These are phyloP conservation scores for Rhytidhysteron rufulum DNA, from an alignment of 2,329 filamentous ascomycete species.

Conservation along the genomic window DNA sequence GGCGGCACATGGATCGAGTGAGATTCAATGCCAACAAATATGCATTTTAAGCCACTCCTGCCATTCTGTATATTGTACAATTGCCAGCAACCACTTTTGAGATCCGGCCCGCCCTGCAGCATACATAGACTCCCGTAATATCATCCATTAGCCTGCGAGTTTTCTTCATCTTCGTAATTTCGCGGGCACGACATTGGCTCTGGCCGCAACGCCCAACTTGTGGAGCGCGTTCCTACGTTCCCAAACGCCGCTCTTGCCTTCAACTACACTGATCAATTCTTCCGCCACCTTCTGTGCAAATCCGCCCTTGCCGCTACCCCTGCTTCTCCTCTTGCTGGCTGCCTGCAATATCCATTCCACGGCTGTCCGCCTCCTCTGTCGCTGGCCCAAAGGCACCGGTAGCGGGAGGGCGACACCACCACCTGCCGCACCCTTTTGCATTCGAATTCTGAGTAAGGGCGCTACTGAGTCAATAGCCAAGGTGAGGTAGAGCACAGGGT, in stretches of 20 bases:
- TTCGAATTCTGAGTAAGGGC: constrained; percentile 76
- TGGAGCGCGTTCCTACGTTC: constrained; percentile 74
- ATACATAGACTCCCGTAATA: background rate
- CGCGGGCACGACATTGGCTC: constrained; percentile 62
- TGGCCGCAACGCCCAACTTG: constrained; percentile 71
- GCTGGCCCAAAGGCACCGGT: constrained; percentile 69
- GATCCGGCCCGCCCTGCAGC: background rate
- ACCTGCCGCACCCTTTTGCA: constrained; percentile 73
- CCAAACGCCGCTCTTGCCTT: constrained; percentile 82
- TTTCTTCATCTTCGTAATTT: constrained; percentile 21
- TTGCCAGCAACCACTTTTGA: too few relatives aligned
- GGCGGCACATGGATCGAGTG: too few relatives aligned
- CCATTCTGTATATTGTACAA: too few relatives aligned
- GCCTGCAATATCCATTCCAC: constrained; percentile 86
- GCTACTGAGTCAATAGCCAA: constrained; percentile 90
- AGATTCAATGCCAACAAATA: too few relatives aligned
- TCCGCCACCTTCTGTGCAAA: constrained; percentile 77
- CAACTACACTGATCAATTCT: constrained; percentile 81
- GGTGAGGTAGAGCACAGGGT: constrained; percentile 85
- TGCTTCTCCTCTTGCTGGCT: constrained; percentile 72
- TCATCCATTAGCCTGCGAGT: background rate
- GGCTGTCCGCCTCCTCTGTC: constrained; percentile 73
- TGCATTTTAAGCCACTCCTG: too few relatives aligned
- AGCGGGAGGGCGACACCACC: constrained; percentile 82
- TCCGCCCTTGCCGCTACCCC: constrained; percentile 65